Conservation (phyloP, 768 basidiomycete genomes). For the Russula compacta region DNA sequence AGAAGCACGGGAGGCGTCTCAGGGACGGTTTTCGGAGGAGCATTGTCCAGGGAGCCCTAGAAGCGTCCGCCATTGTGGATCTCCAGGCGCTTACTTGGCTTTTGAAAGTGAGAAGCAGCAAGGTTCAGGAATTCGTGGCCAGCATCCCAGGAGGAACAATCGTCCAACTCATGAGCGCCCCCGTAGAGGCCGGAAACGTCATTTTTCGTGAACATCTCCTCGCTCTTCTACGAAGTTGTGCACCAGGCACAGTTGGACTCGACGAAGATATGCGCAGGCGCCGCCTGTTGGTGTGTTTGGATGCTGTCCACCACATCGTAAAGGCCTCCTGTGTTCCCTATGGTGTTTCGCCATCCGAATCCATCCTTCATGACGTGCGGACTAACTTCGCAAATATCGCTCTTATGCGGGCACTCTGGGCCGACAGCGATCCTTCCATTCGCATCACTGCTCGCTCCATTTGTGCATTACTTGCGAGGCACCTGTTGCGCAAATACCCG, state of each 20-base stretch:
- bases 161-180: not conserved
- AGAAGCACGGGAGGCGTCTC: not conserved
- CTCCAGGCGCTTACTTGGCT: conserved; percentile 5
- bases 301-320: not conserved
- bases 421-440: not conserved
- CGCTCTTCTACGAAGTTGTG: conserved; percentile 9
- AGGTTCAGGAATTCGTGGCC: not conserved
- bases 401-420: conserved; percentile 2
- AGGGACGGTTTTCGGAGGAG: not conserved
- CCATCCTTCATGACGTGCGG: conserved; percentile 5
- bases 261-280: not conserved
- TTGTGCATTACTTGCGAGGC: conserved; percentile 9
- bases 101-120: not conserved
- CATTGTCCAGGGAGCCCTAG: not conserved
- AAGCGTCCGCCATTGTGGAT: not conserved
- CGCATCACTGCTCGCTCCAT: conserved; percentile 6
- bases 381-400: conserved; percentile 3
- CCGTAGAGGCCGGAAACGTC: not conserved
- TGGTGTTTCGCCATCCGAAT: not conserved
- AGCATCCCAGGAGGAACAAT: not conserved
- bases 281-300: conserved; percentile 3
- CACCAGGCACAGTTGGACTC: not conserved
- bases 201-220: conserved; percentile 1
- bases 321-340: not conserved
- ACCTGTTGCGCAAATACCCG: not conserved